A percentile compares a stretch with the other conserved stretches of the same genome.
phyloP scores from a whole-genome alignment of 2,329 filamentous ascomycete genomes.

The Penicillium brevicompactum region DNA sequence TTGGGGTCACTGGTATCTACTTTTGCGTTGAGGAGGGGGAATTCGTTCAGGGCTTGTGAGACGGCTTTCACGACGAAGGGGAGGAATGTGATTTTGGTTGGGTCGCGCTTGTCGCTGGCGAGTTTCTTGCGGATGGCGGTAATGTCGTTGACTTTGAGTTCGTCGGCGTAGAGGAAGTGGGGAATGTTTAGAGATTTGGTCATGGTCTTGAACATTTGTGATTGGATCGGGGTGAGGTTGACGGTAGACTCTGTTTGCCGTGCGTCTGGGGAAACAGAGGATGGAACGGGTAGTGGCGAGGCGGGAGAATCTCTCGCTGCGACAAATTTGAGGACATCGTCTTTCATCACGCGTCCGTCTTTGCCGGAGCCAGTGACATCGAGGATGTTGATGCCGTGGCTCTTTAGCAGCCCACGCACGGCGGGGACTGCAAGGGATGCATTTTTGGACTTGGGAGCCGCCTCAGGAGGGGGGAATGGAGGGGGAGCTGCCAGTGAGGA shows the following conservation, averaged over 20 bases:
- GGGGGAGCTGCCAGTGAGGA: constrained; percentile 12
- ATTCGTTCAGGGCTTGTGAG: constrained; percentile 77
- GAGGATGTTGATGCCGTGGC: constrained; percentile 74
- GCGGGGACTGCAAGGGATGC: constrained; percentile 85
- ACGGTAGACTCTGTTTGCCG: constrained; percentile 68
- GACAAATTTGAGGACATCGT: constrained; percentile 78
- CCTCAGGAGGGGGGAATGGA: background rate
- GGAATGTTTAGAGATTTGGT: constrained; percentile 87
- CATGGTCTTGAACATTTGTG: constrained; percentile 98
- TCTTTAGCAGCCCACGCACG: constrained; percentile 83
- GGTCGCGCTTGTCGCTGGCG: constrained; percentile 58
- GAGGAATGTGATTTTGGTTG: constrained; percentile 79
- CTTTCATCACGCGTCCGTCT: constrained; percentile 88
- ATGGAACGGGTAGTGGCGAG: constrained; percentile 38
- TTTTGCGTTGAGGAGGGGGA: constrained; percentile 84
- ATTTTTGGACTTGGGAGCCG: constrained; percentile 57
- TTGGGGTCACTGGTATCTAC: constrained; percentile 65
- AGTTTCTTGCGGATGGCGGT: constrained; percentile 72
- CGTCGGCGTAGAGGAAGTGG: constrained; percentile 93
- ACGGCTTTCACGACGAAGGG: constrained; percentile 96
- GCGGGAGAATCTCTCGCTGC: constrained; percentile 34
- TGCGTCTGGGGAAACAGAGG: constrained; percentile 40
- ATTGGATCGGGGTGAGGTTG: constrained; percentile 75
- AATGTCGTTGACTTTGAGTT: constrained; percentile 78
- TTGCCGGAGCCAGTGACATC: constrained; percentile 83